Evolutionary conservation across 768 basidiomycete species (phyloP).

Genomic region (Macrocybe gigantea): DNA sequence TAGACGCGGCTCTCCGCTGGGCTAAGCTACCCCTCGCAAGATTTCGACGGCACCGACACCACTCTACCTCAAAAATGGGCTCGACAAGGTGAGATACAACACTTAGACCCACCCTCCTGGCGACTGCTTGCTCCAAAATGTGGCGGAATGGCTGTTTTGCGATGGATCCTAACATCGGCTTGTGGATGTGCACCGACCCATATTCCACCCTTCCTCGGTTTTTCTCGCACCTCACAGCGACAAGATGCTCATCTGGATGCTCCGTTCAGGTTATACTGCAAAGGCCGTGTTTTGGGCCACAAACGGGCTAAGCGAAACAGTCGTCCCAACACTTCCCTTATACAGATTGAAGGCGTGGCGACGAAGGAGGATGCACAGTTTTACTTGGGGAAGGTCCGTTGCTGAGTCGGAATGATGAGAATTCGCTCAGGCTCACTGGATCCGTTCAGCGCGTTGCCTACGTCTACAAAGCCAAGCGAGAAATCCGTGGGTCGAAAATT

Average conservation of each 20-base stretch:
- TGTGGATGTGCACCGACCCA: conserved; percentile 13
- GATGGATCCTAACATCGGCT: conserved; percentile 2
- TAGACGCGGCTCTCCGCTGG: conserved; percentile 13
- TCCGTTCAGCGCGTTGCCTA: conserved; percentile 80
- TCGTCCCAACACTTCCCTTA: conserved; percentile 90
- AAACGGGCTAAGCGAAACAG: conserved; percentile 98
- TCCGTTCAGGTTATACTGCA: conserved; percentile 78
- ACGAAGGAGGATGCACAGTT: conserved; percentile 93
- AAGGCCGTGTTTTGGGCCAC: conserved; percentile 97
- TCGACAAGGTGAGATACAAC: conserved; percentile 64
- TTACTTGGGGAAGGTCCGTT: conserved; percentile 94
- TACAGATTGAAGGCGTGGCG: conserved; percentile 96
- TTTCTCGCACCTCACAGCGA: background rate
- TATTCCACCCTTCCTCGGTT: background rate
- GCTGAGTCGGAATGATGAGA: background rate
- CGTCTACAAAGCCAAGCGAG: conserved; percentile 96
- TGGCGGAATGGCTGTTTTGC: conserved; percentile 41
- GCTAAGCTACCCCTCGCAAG: conserved; percentile 28
- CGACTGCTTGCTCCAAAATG: conserved; percentile 2
- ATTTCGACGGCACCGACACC: conserved; percentile 40
- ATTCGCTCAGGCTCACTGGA: no score
- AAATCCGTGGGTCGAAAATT: conserved; percentile 90
- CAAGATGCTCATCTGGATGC: conserved; percentile 13
- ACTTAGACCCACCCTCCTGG: no score
- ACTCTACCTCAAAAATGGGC: conserved; percentile 62